Percentiles rank a stretch among this genome's conserved stretches.
Evolutionary conservation across 1,284 basidiomycete genomes (phyloP).

Genomic region (Psilocybe mexicana): DNA sequence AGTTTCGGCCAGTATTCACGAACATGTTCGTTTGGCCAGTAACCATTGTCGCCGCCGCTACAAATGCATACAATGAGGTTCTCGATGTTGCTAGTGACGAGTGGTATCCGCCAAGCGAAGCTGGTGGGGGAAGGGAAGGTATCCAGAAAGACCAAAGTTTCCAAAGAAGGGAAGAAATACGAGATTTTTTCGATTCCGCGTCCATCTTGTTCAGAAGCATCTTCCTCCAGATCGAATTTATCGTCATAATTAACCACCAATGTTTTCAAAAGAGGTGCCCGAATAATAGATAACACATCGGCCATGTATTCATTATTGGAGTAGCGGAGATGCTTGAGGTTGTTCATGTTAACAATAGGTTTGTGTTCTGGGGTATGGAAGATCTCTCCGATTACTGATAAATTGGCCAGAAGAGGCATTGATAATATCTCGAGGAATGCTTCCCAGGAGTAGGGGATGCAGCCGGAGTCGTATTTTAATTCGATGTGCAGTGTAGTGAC

Average conservation of each 20-base stretch:
- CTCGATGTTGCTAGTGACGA: neutral
- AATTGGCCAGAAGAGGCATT: slow-evolving; percentile 11
- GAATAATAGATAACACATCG: slow-evolving; percentile 7
- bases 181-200: no score
- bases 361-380: neutral
- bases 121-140: neutral
- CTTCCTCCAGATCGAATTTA: neutral
- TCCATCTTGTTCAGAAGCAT: neutral
- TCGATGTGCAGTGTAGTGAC: slow-evolving; percentile 18
- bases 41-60: neutral
- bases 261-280: slow-evolving; percentile 15
- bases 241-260: slow-evolving; percentile 9
- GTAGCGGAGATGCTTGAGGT: slow-evolving; percentile 15
- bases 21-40: neutral
- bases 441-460: neutral
- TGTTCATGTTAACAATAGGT: slow-evolving; percentile 9
- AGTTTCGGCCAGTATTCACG: neutral
- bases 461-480: neutral
- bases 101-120: neutral
- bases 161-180: slow-evolving; percentile 7
- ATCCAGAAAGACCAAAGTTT: neutral
- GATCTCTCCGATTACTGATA: slow-evolving; percentile 12
- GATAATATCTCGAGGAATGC: slow-evolving; percentile 11
- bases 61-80: neutral
- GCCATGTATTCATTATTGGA: slow-evolving; percentile 4